Base-by-base conservation (phyloP, 1,284 basidiomycete species). In the Cryptococcus floricola region DNA sequence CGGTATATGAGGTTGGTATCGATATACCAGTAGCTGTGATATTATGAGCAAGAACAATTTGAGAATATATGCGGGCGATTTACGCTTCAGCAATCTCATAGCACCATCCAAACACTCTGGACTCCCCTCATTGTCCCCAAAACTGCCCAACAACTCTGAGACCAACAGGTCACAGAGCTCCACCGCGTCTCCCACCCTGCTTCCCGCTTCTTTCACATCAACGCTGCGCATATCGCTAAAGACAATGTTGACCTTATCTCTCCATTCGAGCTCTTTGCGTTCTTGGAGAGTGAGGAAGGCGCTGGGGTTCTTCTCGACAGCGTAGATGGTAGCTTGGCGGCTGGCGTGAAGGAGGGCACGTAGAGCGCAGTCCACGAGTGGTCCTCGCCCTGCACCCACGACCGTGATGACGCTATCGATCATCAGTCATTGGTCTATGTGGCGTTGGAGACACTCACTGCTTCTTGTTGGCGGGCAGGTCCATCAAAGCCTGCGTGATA, bases 81-180 rank as follows among this genome's bases (percentile, higher is more conserved):
- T 68, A 91, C 91, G 80, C 81, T 92, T 92, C 69, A 94, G 78
- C 74, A 91, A 93, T 46, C 93, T 80, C 83, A 88, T 86, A 16
- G 89, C 94, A n/a, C 94, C 94, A 73, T 98, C 94, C 34, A 98
- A 80, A 76, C 94, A 97, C 75, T 99, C 96, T 0, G 96, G 96
- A 70, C 91, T 94, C 44, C 98, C 84, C 76, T 99, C 96, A 64
- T 99, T 99, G 77, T 99, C 96, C 5, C 95, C 96, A 77, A 99
- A 98, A 8, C 90, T 94, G 5, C 96, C 96, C 59, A 99, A 77
- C 18, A 99, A 82, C 77, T 99, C 96, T 77, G 90, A 95, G 65
- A 99, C 87, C 52, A 99, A 81, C 59, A 99, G 91, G 74, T 98
- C 96, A 16, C 87, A 92, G 10, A 34, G 31, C 31, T 34, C 31